A percentile compares a stretch with the other conserved stretches of the same genome.
phyloP scores from a whole-genome alignment of 2,329 filamentous ascomycete species.

The Nemania abortiva region DNA sequence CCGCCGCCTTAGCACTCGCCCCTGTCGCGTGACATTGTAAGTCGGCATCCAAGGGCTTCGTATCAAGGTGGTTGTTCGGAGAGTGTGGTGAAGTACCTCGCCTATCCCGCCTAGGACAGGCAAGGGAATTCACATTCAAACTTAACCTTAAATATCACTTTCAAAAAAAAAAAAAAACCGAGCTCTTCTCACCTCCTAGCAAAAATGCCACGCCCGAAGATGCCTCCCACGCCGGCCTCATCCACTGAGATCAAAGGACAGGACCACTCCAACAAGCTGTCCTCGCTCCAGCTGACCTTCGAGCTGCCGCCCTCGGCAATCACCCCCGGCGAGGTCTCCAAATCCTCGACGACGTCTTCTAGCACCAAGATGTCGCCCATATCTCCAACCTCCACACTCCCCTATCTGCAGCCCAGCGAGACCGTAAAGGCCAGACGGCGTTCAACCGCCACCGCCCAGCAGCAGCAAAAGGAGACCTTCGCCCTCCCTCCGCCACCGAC shows the following conservation, averaged over 20 bases:
- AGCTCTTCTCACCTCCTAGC: background rate
- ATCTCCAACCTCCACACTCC: conserved; percentile 47
- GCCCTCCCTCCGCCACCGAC: conserved; percentile 92
- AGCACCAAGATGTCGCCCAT: conserved; percentile 51
- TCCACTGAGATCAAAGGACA: conserved; percentile 83
- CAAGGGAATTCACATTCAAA: background rate
- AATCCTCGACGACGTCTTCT: conserved; percentile 56
- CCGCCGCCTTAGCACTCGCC: conserved; percentile 21
- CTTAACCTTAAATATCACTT: background rate
- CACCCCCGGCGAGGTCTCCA: conserved; percentile 20
- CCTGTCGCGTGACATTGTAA: conserved; percentile 40
- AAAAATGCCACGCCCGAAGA: conserved; percentile 73
- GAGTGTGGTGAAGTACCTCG: background rate
- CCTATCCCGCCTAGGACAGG: background rate
- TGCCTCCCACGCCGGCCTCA: conserved; percentile 82
- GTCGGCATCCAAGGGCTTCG: conserved; percentile 3
- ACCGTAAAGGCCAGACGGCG: conserved; percentile 67
- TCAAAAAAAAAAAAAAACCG: background rate
- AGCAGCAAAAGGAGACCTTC: conserved; percentile 70
- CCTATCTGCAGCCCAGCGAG: conserved; percentile 60
- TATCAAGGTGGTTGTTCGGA: background rate
- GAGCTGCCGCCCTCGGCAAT: conserved; percentile 83
- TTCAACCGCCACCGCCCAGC: conserved; percentile 58
- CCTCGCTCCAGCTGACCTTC: conserved; percentile 75
- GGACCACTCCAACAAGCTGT: conserved; percentile 71